Evolutionary conservation across 2,329 filamentous ascomycete species (phyloP), one percentile per base, ranked within the genome.

Genomic region (Xylariaceae sp.): DNA sequence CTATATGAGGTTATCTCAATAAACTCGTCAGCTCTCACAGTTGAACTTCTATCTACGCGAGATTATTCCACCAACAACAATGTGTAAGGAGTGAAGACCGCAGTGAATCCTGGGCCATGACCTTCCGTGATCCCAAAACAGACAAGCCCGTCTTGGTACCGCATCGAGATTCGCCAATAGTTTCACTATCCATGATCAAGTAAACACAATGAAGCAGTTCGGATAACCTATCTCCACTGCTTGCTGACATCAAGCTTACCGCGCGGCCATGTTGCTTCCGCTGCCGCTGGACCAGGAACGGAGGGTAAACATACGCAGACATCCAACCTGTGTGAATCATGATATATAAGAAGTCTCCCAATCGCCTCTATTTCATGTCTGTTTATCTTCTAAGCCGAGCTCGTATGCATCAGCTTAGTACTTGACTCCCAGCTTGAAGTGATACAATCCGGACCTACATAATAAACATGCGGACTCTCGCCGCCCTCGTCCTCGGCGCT

Each of bases 401-500:
- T 11, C 13, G 10, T n/a, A 11, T 50, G 35, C 11, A 55, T 52
- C 44, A 37, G 13, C 42, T 6, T 2, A 6, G 2, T 9, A 34
- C 2, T 13, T 17, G n/a, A 47, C 13, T 10, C 3, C 8, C 37
- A 45, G 17, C 17, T 18, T 18, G 17, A 18, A 18, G 17, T 18
- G 17, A 18, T 18, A 18, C 17, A 18, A 18, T 18, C 17, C 17
- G 17, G 17, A 18, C 17, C 17, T 18, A 18, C 2, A 18, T 18
- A 2, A 2, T 18, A 39, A 55, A 39, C 4, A 73, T 73, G 71
- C 71, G 69, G 63, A 62, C 67, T 42, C n/a, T 74, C 61, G 48
- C 64, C 62, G 60, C 70, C 65, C 17, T 74, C 55, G 56, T 72
- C 59, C 65, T 69, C 55, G 59, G 69, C 15, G 75, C 75, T 55